Base-by-base conservation (phyloP, 208 protist species). In the Acanthamoeba castellanii region DNA sequence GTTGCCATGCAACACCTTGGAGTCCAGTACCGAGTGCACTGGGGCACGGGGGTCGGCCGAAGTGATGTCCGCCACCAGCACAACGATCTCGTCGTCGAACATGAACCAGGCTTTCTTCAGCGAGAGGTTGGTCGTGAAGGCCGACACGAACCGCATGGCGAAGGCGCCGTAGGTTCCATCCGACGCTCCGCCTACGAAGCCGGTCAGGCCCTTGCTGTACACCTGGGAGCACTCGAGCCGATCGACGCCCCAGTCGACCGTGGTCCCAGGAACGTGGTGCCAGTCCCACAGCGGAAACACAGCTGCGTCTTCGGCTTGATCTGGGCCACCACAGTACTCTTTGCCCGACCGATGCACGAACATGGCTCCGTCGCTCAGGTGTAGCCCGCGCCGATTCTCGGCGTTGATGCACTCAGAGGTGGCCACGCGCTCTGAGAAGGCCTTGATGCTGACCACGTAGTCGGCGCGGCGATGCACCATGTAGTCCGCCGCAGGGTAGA, bases 261-360 rank as follows among this genome's bases (percentile, higher is more conserved):
- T 88, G 50, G 66, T 88, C 27, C 81, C 81, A 2, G 81, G 81
- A 3, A 88, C 13, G 81, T 88, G 81, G 50, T 88, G 1, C 30
- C 27, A 88, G 50, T 88, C n/a, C 81, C 81, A 88, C 50, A 88
- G 50, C 20, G 81, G 81, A n/a, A 88, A 88, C n/a, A 88, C 81
- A 1, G 81, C 42, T 2, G 37, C 47, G 16, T 1, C 30, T 3
- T 8, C 8, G 0, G 37, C 37, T 42, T 30, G 2, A 22, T 50
- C 81, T 3, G 25, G 6, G 50, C 37, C 42, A n/a, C 81, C 50
- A n/a, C 66, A 88, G 81, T 88, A 88, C 50, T 88, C 81, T 14
- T 88, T 64, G 25, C 81, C 81, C 13, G 50, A 45, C n/a, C 32
- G 50, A 22, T 88, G 81, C 81, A 88, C 27, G 47, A 88, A 88